Evolutionary conservation across 1,284 basidiomycete genomes (phyloP).

Genomic region (Pyrrhoderma noxium): DNA sequence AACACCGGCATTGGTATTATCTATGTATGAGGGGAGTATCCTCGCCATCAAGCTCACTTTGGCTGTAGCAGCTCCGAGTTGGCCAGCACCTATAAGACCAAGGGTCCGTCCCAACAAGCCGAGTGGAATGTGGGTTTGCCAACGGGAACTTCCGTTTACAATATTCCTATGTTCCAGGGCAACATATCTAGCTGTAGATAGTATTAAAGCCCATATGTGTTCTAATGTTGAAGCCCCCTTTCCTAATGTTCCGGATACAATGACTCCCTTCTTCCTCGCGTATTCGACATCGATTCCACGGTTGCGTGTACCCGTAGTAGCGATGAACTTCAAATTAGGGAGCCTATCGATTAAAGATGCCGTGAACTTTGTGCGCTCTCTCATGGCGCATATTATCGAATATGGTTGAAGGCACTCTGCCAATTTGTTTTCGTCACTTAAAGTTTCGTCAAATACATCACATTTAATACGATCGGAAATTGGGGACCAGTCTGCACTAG

Average conservation of each 20-base stretch:
- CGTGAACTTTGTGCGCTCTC: conserved; percentile 56
- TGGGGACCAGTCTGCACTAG: conserved; percentile 44
- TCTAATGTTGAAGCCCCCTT: conserved; percentile 42
- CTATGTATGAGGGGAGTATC: background rate
- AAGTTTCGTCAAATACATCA: conserved; percentile 45
- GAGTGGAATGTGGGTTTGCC: conserved; percentile 50
- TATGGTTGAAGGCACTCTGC: conserved; percentile 43
- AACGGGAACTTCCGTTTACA: conserved; percentile 27
- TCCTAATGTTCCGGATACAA: conserved; percentile 47
- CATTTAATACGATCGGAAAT: conserved; percentile 33
- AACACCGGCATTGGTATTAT: background rate
- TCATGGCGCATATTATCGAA: conserved; percentile 58
- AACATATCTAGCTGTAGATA: conserved; percentile 48
- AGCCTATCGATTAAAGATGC: conserved; percentile 43
- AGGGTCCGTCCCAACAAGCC: conserved; percentile 48
- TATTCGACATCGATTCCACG: conserved; percentile 41
- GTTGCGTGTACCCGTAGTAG: conserved; percentile 51
- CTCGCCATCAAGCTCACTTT: conserved; percentile 29
- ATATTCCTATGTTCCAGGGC: conserved; percentile 42
- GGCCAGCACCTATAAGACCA: conserved; percentile 53
- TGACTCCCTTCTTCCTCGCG: conserved; percentile 43
- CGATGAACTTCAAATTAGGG: conserved; percentile 50
- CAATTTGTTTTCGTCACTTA: conserved; percentile 44
- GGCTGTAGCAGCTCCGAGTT: conserved; percentile 42
- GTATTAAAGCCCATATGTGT: conserved; percentile 60